phyloP scores from a whole-genome alignment of 371 early-diverging fungal genomes.

The Blakeslea trispora region DNA sequence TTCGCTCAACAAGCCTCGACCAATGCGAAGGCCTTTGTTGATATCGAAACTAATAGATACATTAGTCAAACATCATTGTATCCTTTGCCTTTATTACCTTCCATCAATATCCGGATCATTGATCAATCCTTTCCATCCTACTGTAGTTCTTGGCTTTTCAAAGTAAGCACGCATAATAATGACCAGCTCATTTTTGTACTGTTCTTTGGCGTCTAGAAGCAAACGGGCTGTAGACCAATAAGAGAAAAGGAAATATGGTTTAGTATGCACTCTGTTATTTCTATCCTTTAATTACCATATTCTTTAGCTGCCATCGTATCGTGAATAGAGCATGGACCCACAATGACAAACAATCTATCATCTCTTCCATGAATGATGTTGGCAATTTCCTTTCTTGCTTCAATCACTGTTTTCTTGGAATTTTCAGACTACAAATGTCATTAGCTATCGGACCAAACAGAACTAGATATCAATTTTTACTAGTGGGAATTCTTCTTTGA shows the following conservation, averaged over 20 bases:
- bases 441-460: too few species aligned
- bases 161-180: conserved; percentile 94
- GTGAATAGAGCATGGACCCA: conserved; percentile 97
- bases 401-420: conserved; percentile 33
- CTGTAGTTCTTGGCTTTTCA: conserved; percentile 93
- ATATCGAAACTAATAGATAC: conserved; percentile 83
- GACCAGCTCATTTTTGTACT: conserved; percentile 62
- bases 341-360: conserved; percentile 83
- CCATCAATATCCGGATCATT: conserved; percentile 89
- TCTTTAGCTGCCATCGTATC: conserved; percentile 84
- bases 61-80: too few species aligned
- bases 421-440: conserved; percentile 30
- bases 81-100: too few species aligned
- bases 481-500: conserved; percentile 56
- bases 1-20: conserved; percentile 52
- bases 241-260: background rate
- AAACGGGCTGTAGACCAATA: conserved; percentile 19
- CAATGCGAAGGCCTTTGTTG: conserved; percentile 88
- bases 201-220: conserved; percentile 35
- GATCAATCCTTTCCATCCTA: conserved; percentile 94
- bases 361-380: conserved; percentile 76
- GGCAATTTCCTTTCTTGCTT: conserved; percentile 62
- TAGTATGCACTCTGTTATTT: background rate
- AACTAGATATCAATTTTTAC: too few species aligned
- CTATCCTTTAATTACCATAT: conserved; percentile 50